Evolutionary conservation across 1,284 basidiomycete genomes (phyloP), one percentile per base, ranked within the genome.

Genomic region (Austroboletus rostrupii): DNA sequence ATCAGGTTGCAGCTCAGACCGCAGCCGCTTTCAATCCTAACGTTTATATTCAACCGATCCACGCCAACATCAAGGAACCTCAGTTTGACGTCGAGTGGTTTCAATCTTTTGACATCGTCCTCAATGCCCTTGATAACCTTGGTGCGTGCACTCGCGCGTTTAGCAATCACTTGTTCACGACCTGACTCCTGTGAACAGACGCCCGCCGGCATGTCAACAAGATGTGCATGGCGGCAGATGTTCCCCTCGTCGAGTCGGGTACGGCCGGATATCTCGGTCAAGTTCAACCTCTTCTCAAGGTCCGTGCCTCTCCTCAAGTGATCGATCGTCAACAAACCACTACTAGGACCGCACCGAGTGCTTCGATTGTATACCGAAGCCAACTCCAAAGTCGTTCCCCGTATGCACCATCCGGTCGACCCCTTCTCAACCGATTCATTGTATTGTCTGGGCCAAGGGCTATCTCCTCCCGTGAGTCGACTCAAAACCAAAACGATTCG

Each of bases 351-450:
- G 75, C 20, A 90, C 89, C 1, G 92, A 96, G 65, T 97, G 94
- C 69, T 97, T 93, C 62, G 92, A 96, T 65, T 97, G 94, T 61
- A 76, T 90, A 32, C 81, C 85, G 4, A 98, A 98, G 69, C 86
- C 87, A 0, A 87, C 88, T 0, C 92, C 93, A 0, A 98, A 96
- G 68, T 90, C 91, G 0, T 99, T 92, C 66, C 96, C 97, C 0
- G 95, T 99, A 3, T 99, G 97, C 71, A 99, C 97, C 0, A 99
- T 99, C 60, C 87, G 97, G 42, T 94, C 93, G 2, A 99, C 97
- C 0, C 97, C 97, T 0, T 94, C 90, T 48, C 93, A 96, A 55
- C 94, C 97, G 0, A 97, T 99, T 44, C 97, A 99, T 65, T 99
- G 95, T 65, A 98, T 99, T 50, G 96, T 98, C 0, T 99, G 97